Base-by-base conservation (phyloP, 2,329 filamentous ascomycete species). In the Sclerotinia nivalis region DNA sequence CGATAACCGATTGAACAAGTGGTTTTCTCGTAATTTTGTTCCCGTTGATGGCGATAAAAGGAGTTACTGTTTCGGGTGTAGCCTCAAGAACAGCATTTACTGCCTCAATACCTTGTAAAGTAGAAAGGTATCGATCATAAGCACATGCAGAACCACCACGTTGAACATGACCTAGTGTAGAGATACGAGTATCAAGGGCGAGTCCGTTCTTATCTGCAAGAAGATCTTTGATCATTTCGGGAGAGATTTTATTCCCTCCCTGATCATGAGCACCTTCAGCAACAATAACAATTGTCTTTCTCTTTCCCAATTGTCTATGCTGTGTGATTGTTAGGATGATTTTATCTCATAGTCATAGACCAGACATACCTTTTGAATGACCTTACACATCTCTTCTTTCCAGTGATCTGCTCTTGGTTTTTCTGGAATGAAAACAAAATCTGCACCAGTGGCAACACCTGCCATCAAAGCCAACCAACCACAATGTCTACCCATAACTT, bases 401-500 rank as follows among this genome's bases (percentile, higher is more conserved):
- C 96, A 99, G 77, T 95, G 91, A 72, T 92, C 89, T 71, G 89
- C 86, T 59, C 93, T 92, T 71, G 96, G 96, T 79, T 94, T 93
- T 82, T 99, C 96, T 0, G 96, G 96, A 73, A 97, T 95, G 81
- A 99, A 98, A 76, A 98, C 88, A 81, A 96, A 99, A 81, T 99
- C 96, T 22, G 96, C 94, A 64, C 95, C 96, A 0, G 93, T 97
- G 70, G 93, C 94, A 71, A 99, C 94, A 77, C 94, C 95, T 20
- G 95, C 91, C 91, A 98, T 97, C 72, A 99, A 86, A 54, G 96
- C 96, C 72, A 99, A 85, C 96, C 96, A 99, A 72, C 96, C 96
- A 80, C 96, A 99, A 82, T 99, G 95, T 71, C 96, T 88, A 64
- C 96, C 96, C 96, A 99, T 99, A 77, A 99, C 96, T 81, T 97